phyloP scores from a whole-genome alignment of 305 asterid species.

The Ajuga reptans region DNA sequence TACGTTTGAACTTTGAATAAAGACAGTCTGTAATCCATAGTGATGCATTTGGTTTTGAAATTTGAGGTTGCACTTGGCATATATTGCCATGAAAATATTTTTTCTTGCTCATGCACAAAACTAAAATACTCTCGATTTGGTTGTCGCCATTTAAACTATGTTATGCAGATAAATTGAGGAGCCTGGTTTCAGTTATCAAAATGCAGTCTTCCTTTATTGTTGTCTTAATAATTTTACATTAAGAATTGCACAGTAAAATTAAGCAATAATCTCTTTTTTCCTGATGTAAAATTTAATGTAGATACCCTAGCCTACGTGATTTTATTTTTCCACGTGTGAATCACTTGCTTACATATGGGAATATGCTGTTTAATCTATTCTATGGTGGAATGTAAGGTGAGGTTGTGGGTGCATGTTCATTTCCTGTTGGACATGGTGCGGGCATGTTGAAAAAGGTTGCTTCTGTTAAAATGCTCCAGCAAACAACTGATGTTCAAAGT shows the following conservation, averaged over 20 bases:
- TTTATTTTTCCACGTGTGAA: slow-evolving; percentile 1
- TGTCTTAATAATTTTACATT: neutral
- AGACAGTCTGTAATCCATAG: slow-evolving; percentile 2
- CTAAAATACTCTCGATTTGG: slow-evolving; percentile 1
- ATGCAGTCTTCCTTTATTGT: neutral
- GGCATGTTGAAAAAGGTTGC: slow-evolving; percentile 64
- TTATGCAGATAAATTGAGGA: neutral
- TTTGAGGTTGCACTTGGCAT: slow-evolving; percentile 15
- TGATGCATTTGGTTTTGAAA: slow-evolving; percentile 8
- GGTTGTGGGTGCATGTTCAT: slow-evolving; percentile 89
- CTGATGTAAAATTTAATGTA: neutral
- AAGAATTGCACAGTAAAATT: neutral
- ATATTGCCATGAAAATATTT: neutral
- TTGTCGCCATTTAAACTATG: slow-evolving; percentile 6
- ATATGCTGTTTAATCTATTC: neutral
- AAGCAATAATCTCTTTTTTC: neutral
- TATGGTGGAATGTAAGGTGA: slow-evolving; percentile 51
- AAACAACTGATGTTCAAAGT: slow-evolving; percentile 51
- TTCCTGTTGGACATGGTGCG: slow-evolving; percentile 68
- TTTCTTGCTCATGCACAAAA: slow-evolving; percentile 9
- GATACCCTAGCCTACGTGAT: slow-evolving; percentile 6
- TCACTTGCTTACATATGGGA: slow-evolving; percentile 2
- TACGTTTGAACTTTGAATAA: slow-evolving; percentile 1
- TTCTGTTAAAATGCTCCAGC: slow-evolving; percentile 86
- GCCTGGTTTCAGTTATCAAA: slow-evolving; percentile 10